A percentile compares a stretch with the other conserved stretches of the same genome.
Evolutionary conservation across 805 yeast genomes (phyloP).

Genomic region (Limtongozyma cylindracea): DNA sequence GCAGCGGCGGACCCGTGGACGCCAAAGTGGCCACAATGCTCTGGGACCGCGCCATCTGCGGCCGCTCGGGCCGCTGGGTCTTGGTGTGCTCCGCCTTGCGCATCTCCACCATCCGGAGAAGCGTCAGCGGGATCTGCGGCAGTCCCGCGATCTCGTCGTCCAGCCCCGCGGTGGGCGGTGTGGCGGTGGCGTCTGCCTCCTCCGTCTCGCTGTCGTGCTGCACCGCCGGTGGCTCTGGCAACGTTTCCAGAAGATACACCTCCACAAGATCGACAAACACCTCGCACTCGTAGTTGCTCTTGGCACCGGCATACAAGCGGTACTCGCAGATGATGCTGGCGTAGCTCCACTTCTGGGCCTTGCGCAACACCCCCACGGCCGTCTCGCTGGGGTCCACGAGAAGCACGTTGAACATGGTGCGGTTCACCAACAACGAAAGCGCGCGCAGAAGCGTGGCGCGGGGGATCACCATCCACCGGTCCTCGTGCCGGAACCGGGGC

Average conservation of each 20-base stretch:
- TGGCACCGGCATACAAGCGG: slow-evolving; percentile 34
- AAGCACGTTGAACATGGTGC: slow-evolving; percentile 37
- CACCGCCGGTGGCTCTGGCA: neutral
- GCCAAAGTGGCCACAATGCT: too few relatives aligned
- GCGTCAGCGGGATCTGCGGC: slow-evolving; percentile 42
- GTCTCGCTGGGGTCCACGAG: slow-evolving; percentile 64
- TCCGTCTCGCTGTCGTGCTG: slow-evolving; percentile 1
- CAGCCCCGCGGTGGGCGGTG: slow-evolving; percentile 16
- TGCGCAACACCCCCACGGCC: slow-evolving; percentile 57
- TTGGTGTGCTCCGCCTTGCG: slow-evolving; percentile 8
- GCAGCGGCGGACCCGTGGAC: too few relatives aligned
- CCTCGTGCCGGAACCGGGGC: too few relatives aligned
- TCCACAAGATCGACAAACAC: slow-evolving; percentile 56
- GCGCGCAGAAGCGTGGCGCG: slow-evolving; percentile 37
- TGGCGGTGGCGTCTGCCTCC: slow-evolving; percentile 2
- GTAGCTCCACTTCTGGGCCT: slow-evolving; percentile 74
- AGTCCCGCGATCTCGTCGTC: slow-evolving; percentile 27
- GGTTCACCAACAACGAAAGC: slow-evolving; percentile 38
- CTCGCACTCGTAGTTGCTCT: slow-evolving; percentile 59
- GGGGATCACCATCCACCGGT: slow-evolving; percentile 59
- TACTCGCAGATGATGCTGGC: slow-evolving; percentile 71
- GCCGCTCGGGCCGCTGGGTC: too few relatives aligned
- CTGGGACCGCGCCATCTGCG: too few relatives aligned
- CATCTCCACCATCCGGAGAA: slow-evolving; percentile 26
- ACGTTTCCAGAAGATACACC: slow-evolving; percentile 17